Evolutionary conservation across 768 basidiomycete species (phyloP), one percentile per base, ranked within the genome.

Genomic region (Amylocystis lapponica): DNA sequence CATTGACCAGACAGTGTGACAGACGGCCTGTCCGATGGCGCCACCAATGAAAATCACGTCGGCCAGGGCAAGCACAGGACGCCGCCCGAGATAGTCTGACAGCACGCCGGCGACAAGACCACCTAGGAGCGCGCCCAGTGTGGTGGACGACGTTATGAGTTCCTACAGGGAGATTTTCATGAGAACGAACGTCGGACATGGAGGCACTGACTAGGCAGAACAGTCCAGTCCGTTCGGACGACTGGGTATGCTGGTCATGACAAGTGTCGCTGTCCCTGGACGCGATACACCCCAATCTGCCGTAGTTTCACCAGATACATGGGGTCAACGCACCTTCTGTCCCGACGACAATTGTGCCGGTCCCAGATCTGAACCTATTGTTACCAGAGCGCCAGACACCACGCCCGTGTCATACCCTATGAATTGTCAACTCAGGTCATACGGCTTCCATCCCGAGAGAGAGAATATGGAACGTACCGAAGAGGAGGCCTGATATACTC

Each of bases 371-470:
- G 69, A 65, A 0, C 78, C 74, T 43, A 89, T 86, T 9, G 76
- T 80, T 19, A 87, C 83, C 26, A 89, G 69, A n/a, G 86, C 82
- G 21, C 86, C 86, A 42, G 83, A 86, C 19, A 89, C 82, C 27
- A 85, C 80, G 33, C 85, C 85, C 9, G 86, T 89, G 56, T 89
- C 86, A 53, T 88, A 89, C 20, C 86, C 84, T 86, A 46, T 14
- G 20, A 8, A 31, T 9, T n/a, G 21, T 12, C 7, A 10, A 26
- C 17, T 12, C 17, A 34, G 27, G n/a, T 39, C 25, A 35, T 36
- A 13, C 20, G 27, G 16, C 22, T 5, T 30, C 14, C 25, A 56
- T 22, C 6, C 1, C 9, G 5, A 26, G 16, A 25, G 32, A 5
- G 36, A 22, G 48, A 16, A 29, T 11, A 17, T 20, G 19, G 27